These are phyloP conservation scores for Whalleya microplaca DNA, from an alignment of 2,329 filamentous ascomycete genomes.

Conservation along the genomic window DNA sequence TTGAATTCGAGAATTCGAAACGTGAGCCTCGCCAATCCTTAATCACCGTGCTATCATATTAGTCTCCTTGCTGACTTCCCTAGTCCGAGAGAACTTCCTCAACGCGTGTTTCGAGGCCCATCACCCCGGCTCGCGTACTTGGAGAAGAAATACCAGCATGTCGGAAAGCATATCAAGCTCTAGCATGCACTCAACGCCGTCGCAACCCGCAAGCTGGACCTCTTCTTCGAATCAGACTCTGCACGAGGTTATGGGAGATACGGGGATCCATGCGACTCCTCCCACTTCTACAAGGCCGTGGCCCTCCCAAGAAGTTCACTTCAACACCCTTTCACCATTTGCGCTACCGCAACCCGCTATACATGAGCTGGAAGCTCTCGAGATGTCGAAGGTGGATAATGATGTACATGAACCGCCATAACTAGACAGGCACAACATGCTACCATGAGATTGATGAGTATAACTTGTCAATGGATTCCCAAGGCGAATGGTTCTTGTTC, in stretches of 20 bases:
- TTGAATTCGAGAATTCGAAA: slow-evolving; percentile 24
- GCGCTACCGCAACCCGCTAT: neutral
- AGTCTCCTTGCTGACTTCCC: neutral
- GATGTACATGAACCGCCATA: neutral
- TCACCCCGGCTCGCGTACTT: slow-evolving; percentile 1
- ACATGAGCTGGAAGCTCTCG: neutral
- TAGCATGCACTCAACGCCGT: neutral
- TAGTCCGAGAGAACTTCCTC: slow-evolving; percentile 29
- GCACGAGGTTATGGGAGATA: slow-evolving; percentile 1
- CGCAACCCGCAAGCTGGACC: slow-evolving; percentile 11
- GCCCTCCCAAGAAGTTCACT: slow-evolving; percentile 2
- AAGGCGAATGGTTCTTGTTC: no score
- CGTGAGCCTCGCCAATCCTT: slow-evolving; percentile 8
- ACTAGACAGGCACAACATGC: no score
- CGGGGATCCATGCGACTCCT: slow-evolving; percentile 4
- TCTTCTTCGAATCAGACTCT: slow-evolving; percentile 4
- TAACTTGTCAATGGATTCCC: no score
- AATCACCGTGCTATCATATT: neutral
- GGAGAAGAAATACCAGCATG: slow-evolving; percentile 6
- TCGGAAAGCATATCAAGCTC: slow-evolving; percentile 6
- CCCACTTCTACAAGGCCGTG: slow-evolving; percentile 8
- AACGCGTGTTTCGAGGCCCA: slow-evolving; percentile 29
- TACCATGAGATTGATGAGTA: no score
- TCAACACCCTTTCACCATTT: slow-evolving; percentile 1
- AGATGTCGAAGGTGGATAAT: neutral